Conservation (phyloP, 192 early-diverging fungal species). For the Coemansia sp. region DNA sequence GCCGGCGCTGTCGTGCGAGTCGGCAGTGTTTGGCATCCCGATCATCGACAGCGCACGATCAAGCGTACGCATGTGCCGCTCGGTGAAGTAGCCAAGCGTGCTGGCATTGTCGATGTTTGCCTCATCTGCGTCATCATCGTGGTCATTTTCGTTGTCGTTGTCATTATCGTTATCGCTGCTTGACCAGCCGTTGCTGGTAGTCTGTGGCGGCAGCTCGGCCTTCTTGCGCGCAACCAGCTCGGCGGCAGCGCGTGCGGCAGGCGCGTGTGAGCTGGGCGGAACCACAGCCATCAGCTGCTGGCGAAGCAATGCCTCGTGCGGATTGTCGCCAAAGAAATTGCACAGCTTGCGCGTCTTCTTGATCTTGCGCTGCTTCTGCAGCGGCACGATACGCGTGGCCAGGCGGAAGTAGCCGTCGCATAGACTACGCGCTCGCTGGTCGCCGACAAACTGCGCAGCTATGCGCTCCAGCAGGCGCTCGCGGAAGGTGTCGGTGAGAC, state of each 20-base stretch:
- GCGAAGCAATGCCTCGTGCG: conserved; percentile 58
- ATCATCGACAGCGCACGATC: conserved; percentile 55
- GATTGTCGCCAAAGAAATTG: conserved; percentile 70
- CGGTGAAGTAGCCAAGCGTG: background rate
- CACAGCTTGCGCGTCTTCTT: conserved; percentile 65
- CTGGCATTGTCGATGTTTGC: background rate
- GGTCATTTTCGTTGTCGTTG: conserved; percentile 9
- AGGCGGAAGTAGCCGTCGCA: conserved; percentile 61
- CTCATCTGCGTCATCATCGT: conserved; percentile 4
- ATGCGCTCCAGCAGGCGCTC: conserved; percentile 49
- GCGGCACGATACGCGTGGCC: conserved; percentile 47
- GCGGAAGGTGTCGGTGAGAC: conserved; percentile 36
- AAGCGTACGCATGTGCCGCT: conserved; percentile 30
- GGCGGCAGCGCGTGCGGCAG: conserved; percentile 40
- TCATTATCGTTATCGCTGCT: conserved; percentile 44
- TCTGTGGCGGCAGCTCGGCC: background rate
- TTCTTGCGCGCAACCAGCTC: conserved; percentile 46
- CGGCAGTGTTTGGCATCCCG: conserved; percentile 30
- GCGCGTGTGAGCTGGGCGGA: conserved; percentile 47
- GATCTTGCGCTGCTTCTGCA: conserved; percentile 61
- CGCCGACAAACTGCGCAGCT: conserved; percentile 45
- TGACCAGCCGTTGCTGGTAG: conserved; percentile 4
- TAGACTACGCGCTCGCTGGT: conserved; percentile 16
- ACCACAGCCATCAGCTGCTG: conserved; percentile 56
- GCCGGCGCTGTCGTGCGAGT: conserved; percentile 35